phyloP scores from a whole-genome alignment of 305 asterid species.

The Solanum aculeatissimum region DNA sequence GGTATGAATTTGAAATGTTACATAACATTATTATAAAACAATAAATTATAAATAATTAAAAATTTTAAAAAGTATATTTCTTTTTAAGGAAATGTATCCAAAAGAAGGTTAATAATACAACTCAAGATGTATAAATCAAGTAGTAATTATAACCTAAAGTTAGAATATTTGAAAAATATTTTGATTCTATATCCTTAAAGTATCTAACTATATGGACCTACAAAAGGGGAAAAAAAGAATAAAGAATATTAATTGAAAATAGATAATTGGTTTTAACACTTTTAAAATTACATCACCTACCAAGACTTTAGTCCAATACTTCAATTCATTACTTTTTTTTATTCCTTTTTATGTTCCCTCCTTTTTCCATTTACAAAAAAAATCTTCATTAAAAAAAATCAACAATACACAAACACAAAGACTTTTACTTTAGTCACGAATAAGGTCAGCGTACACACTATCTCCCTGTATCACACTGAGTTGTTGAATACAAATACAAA shows the following conservation, averaged over 20 bases:
- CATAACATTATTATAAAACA: too few species aligned
- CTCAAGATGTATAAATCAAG: too few species aligned
- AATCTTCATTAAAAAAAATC: background rate
- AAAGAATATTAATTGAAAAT: background rate
- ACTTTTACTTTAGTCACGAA: too few species aligned
- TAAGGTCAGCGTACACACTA: too few species aligned
- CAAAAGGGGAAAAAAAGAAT: background rate
- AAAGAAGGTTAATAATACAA: too few species aligned
- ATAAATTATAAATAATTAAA: too few species aligned
- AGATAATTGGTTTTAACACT: background rate
- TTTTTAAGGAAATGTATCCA: too few species aligned
- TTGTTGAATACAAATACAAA: too few species aligned
- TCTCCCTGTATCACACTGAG: too few species aligned
- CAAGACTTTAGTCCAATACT: background rate
- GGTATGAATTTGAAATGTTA: too few species aligned
- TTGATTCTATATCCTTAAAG: background rate
- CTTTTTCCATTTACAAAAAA: conserved; percentile 30
- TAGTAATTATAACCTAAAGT: too few species aligned
- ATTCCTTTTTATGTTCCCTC: conserved; percentile 35
- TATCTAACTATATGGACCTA: background rate
- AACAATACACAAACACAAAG: background rate
- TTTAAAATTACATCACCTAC: background rate
- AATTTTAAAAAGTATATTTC: too few species aligned
- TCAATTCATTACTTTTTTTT: background rate
- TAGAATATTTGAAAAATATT: background rate